Evolutionary conservation across 129 eudicot species (phyloP).

Genomic region (Saposhnikovia divaricata): DNA sequence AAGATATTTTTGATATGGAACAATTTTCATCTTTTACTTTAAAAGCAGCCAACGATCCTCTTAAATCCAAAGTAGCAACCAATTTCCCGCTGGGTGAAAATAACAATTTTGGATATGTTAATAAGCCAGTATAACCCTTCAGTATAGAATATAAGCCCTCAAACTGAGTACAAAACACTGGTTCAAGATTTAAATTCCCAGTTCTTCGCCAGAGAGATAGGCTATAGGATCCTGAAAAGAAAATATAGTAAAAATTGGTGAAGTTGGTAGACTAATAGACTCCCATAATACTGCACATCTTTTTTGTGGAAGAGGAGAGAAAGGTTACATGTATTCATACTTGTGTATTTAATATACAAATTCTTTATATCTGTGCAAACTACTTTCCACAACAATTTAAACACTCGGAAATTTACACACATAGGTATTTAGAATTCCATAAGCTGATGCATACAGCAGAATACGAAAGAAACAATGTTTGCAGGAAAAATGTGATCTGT

Average conservation of each 20-base stretch:
- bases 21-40: slow-evolving; percentile 40
- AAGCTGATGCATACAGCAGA: background rate
- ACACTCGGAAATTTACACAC: background rate
- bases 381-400: background rate
- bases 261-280: background rate
- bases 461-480: background rate
- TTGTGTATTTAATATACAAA: background rate
- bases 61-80: slow-evolving; percentile 69
- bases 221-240: slow-evolving; percentile 52
- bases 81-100: slow-evolving; percentile 60
- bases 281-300: background rate
- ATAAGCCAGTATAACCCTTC: slow-evolving; percentile 42
- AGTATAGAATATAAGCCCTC: slow-evolving; percentile 64
- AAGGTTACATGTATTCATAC: background rate
- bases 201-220: slow-evolving; percentile 64
- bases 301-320: background rate
- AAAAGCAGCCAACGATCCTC: slow-evolving; percentile 54
- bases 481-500: background rate
- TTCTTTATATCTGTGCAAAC: background rate
- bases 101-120: slow-evolving; percentile 65
- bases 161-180: slow-evolving; percentile 41
- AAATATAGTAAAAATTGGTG: background rate
- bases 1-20: slow-evolving; percentile 32
- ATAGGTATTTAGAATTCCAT: background rate
- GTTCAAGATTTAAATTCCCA: slow-evolving; percentile 40